Conservation (phyloP, 345 rosid species). For the Dovyalis caffra region DNA sequence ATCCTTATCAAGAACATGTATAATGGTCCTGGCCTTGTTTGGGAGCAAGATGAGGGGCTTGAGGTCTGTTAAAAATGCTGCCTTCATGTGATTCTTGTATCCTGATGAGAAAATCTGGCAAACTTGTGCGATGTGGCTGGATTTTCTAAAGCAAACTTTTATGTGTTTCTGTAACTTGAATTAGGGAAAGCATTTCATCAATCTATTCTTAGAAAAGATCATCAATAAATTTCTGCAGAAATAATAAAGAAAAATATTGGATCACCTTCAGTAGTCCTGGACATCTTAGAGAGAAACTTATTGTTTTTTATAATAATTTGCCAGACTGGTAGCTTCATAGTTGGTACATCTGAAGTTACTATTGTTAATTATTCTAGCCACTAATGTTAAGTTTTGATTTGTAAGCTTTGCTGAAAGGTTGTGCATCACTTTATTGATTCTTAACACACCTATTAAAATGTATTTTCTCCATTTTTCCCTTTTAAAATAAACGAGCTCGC, state of each 20-base stretch:
- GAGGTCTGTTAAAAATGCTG: slow-evolving; percentile 89
- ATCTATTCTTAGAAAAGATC: too few species aligned
- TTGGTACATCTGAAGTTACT: neutral
- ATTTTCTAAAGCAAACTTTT: neutral
- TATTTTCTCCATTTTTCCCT: neutral
- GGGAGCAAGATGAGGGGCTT: slow-evolving; percentile 99
- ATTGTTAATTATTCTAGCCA: neutral
- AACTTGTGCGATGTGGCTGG: neutral
- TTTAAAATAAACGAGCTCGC: neutral
- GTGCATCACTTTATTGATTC: neutral
- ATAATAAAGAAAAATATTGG: neutral
- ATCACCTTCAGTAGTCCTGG: neutral
- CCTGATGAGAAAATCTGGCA: slow-evolving; percentile 46
- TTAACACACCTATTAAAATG: neutral
- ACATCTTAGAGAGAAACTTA: neutral
- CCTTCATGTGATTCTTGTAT: slow-evolving; percentile 72
- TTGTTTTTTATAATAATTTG: neutral
- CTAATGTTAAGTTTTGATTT: neutral
- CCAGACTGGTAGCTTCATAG: neutral
- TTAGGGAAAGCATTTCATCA: neutral
- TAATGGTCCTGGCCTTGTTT: slow-evolving; percentile 88
- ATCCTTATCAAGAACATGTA: slow-evolving; percentile 93
- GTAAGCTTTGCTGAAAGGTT: neutral
- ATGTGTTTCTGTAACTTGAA: neutral
- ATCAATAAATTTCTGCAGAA: neutral